Evolutionary conservation across 345 rosid species (phyloP).

Genomic region (Eutrema heterophyllum): DNA sequence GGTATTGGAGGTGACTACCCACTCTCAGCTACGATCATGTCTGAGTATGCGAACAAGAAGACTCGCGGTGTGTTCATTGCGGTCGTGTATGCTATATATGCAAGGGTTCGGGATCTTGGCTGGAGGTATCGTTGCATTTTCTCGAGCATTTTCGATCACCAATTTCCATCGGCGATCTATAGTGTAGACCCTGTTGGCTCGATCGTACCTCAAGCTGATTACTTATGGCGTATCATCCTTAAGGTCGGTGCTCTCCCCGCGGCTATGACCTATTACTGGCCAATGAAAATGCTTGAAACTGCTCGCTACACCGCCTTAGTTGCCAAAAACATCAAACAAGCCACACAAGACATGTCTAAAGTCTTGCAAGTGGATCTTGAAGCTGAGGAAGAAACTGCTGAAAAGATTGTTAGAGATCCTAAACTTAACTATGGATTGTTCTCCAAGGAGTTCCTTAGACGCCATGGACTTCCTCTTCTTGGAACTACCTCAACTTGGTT

Average conservation of each 20-base stretch:
- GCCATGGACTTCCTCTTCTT: slow-evolving; percentile 49
- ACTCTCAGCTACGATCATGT: slow-evolving; percentile 59
- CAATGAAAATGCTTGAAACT: slow-evolving; percentile 58
- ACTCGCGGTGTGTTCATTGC: slow-evolving; percentile 54
- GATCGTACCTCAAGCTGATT: slow-evolving; percentile 44
- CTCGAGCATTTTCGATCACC: slow-evolving; percentile 34
- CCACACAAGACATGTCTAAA: slow-evolving; percentile 48
- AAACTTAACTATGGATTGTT: slow-evolving; percentile 39
- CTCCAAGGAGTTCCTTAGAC: slow-evolving; percentile 33
- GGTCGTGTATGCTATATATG: slow-evolving; percentile 57
- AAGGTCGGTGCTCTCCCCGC: slow-evolving; percentile 55
- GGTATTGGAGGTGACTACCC: slow-evolving; percentile 67
- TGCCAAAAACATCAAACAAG: slow-evolving; percentile 40
- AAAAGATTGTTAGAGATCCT: slow-evolving; percentile 3
- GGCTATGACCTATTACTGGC: slow-evolving; percentile 47
- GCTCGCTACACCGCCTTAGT: slow-evolving; percentile 56
- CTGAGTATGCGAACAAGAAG: slow-evolving; percentile 59
- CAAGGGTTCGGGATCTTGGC: slow-evolving; percentile 56
- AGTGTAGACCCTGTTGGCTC: slow-evolving; percentile 14
- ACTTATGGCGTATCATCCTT: slow-evolving; percentile 46
- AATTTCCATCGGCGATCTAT: slow-evolving; percentile 35
- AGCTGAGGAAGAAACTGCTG: slow-evolving; percentile 30
- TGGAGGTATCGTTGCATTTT: slow-evolving; percentile 46
- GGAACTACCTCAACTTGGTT: slow-evolving; percentile 51
- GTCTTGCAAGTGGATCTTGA: slow-evolving; percentile 41